Evolutionary conservation across 352 stramenopile genomes (phyloP), one percentile per base, ranked within the genome.

Genomic region (Globisporangium ultimum): DNA sequence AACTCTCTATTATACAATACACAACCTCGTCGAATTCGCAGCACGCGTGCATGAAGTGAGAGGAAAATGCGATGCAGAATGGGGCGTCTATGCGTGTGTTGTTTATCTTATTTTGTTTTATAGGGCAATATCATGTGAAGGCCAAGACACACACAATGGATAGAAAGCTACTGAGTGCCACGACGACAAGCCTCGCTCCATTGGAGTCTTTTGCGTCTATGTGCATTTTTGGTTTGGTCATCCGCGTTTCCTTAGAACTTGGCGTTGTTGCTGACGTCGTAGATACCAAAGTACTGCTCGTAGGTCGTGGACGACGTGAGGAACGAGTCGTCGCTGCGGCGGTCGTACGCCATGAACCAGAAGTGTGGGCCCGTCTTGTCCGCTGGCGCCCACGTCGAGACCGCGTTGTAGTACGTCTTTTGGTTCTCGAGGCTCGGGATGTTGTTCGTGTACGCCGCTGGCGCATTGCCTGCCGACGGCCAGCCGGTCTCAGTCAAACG

Each of bases 401-500:
- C 48, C 1, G 58, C 58, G 32, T 64, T 36, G 53, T 60, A 64
- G 58, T 64, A 64, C 14, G 45, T 59, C 48, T 64, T 40, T 20
- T 64, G 58, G 50, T 64, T 52, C 34, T 14, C 58, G 32, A 59
- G 14, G 40, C 50, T 64, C 22, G 58, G 58, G 45, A 64, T 49
- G 40, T 64, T 64, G 42, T 17, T 34, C 11, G 58, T 34, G n/a
- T 56, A 58, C 2, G 52, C 52, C 40, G 36, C 21, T 15, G 52
- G 52, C 4, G 52, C 52, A 3, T 22, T 58, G 15, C 80, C 75
- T 0, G 64, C 68, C 7, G 72, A 81, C 10, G 80, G 67, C 62
- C 79, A 89, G 14, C 79, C 79, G 11, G 76, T 87, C 66, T 89
- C 79, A 13, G 72, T 86, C 12, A 74, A 59, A 2, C 62, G 56